These are phyloP conservation scores for Mycocentrospora acerina DNA, from an alignment of 2,329 filamentous ascomycete genomes.

Conservation along the genomic window DNA sequence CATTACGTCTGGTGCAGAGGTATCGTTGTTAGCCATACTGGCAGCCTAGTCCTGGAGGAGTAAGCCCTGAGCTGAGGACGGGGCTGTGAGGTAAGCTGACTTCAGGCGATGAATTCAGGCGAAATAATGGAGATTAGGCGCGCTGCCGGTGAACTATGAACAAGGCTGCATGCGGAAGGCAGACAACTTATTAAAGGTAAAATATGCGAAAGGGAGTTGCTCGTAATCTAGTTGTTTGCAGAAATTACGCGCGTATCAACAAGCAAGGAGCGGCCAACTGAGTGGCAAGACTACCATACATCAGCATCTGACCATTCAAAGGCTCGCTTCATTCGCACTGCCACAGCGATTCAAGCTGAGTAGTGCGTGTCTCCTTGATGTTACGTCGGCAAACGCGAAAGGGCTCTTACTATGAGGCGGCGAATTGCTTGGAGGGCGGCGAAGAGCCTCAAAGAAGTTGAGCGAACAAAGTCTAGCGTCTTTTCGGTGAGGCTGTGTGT, in stretches of 20 bases:
- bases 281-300: conserved; percentile 1
- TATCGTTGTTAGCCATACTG: conserved; percentile 34
- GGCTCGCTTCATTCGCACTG: conserved; percentile 1
- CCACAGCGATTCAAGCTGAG: conserved; percentile 10
- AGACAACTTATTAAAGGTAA: conserved; percentile 7
- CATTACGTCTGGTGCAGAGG: conserved; percentile 13
- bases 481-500: conserved; percentile 4
- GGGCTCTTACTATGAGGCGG: conserved; percentile 2
- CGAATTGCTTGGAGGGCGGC: conserved; percentile 9
- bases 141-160: conserved; percentile 31
- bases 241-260: no score
- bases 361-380: background rate
- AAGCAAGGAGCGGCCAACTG: no score
- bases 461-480: conserved; percentile 1
- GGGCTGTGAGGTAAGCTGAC: conserved; percentile 16
- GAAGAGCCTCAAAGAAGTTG: conserved; percentile 7
- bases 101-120: conserved; percentile 19
- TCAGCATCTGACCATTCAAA: background rate
- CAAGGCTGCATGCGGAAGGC: conserved; percentile 24
- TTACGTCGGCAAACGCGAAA: conserved; percentile 7
- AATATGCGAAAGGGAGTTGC: conserved; percentile 8
- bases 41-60: conserved; percentile 24
- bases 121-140: conserved; percentile 33
- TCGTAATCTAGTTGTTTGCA: no score
- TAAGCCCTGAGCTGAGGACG: conserved; percentile 7